These are phyloP conservation scores for Yamadazyma sp. DNA, from an alignment of 1,139 yeast species.

Conservation along the genomic window DNA sequence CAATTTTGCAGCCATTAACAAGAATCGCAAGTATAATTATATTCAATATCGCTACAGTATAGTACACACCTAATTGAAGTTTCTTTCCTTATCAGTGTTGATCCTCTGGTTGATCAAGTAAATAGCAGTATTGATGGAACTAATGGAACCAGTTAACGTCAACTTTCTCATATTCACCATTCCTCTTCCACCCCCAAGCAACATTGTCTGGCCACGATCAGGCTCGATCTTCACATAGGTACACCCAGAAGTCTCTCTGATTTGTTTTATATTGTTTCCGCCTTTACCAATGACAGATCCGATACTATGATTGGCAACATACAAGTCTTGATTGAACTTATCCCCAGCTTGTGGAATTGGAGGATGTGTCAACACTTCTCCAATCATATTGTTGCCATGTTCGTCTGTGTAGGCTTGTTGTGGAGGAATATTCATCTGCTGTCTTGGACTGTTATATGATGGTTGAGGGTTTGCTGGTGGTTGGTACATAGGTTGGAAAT, in stretches of 20 bases:
- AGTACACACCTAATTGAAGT: slow-evolving; percentile 14
- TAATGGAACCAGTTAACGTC: slow-evolving; percentile 68
- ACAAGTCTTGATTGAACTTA: slow-evolving; percentile 64
- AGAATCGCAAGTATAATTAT: background rate
- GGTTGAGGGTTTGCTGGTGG: slow-evolving; percentile 41
- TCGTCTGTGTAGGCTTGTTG: slow-evolving; percentile 45
- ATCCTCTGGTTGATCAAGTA: slow-evolving; percentile 76
- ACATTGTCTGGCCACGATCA: slow-evolving; percentile 45
- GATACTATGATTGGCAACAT: slow-evolving; percentile 73
- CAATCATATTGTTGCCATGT: slow-evolving; percentile 45
- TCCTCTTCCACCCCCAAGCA: slow-evolving; percentile 59
- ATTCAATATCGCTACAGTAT: background rate
- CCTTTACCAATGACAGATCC: slow-evolving; percentile 89
- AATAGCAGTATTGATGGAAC: slow-evolving; percentile 75
- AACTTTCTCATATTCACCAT: slow-evolving; percentile 60
- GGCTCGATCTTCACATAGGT: slow-evolving; percentile 71
- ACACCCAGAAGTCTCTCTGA: slow-evolving; percentile 72
- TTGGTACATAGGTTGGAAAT: slow-evolving; percentile 45
- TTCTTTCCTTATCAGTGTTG: slow-evolving; percentile 59
- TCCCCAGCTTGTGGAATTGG: slow-evolving; percentile 46
- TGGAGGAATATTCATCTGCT: slow-evolving; percentile 20
- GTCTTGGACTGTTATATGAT: slow-evolving; percentile 5
- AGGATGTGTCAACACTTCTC: slow-evolving; percentile 44
- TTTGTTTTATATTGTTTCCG: slow-evolving; percentile 78
- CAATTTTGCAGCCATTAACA: too few relatives aligned